Conservation (phyloP, 1,284 basidiomycete species). For the Austroboletus novae-zelandiae region DNA sequence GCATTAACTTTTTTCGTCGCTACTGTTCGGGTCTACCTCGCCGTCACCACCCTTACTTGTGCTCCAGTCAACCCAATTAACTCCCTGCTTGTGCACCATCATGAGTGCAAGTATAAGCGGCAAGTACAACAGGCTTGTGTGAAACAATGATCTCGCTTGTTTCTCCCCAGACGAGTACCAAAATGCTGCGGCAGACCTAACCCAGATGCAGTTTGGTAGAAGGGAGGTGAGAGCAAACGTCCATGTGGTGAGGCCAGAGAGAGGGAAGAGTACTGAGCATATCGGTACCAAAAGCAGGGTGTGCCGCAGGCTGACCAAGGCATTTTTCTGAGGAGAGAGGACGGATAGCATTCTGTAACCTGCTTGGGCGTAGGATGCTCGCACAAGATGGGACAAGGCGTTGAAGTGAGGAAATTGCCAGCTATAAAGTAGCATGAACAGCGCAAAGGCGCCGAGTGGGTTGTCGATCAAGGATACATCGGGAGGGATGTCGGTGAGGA, state of each 20-base stretch:
- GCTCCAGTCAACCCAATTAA: conserved; percentile 64
- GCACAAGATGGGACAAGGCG: conserved; percentile 84
- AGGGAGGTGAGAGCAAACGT: conserved; percentile 79
- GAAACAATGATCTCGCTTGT: conserved; percentile 77
- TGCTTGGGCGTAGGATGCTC: conserved; percentile 88
- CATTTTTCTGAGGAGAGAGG: conserved; percentile 77
- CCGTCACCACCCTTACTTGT: conserved; percentile 19
- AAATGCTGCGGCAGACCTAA: conserved; percentile 72
- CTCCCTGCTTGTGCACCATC: conserved; percentile 90
- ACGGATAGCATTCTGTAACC: conserved; percentile 95
- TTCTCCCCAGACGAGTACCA: conserved; percentile 77
- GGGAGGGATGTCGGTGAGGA: conserved; percentile 37
- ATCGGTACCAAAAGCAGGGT: conserved; percentile 77
- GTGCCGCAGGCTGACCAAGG: conserved; percentile 85
- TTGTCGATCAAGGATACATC: conserved; percentile 62
- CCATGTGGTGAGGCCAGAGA: conserved; percentile 88
- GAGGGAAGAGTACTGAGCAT: conserved; percentile 78
- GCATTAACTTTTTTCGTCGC: background rate
- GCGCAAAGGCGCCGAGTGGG: conserved; percentile 71
- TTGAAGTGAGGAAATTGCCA: conserved; percentile 99
- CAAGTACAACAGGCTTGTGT: conserved; percentile 88
- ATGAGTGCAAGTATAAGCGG: conserved; percentile 89
- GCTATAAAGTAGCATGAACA: conserved; percentile 85
- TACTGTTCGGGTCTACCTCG: background rate
- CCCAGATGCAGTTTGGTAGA: conserved; percentile 74